Evolutionary conservation across 2,329 filamentous ascomycete genomes (phyloP).

Genomic region (Trichoderma arundinaceum): DNA sequence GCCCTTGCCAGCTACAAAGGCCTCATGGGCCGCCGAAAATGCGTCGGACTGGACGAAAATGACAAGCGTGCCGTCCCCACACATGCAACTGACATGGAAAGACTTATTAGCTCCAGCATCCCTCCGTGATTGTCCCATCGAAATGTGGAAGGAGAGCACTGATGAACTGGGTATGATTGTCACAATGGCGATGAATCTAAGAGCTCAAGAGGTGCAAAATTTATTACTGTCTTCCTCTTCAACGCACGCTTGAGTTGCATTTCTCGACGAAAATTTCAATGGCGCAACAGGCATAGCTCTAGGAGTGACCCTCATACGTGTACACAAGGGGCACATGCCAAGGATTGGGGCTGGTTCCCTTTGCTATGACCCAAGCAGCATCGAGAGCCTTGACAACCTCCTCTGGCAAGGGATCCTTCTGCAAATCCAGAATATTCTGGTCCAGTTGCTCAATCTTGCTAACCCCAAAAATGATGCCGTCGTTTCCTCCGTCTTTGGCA

Average conservation of each 20-base stretch:
- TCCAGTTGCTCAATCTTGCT: slow-evolving; percentile 56
- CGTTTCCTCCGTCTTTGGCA: slow-evolving; percentile 48
- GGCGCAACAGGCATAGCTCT: background rate
- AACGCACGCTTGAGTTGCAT: background rate
- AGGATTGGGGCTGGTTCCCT: slow-evolving; percentile 20
- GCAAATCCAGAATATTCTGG: slow-evolving; percentile 55
- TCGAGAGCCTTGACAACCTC: slow-evolving; percentile 61
- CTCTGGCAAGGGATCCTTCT: slow-evolving; percentile 70
- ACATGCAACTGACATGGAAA: slow-evolving; percentile 6
- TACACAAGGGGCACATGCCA: slow-evolving; percentile 23
- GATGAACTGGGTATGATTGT: slow-evolving; percentile 28
- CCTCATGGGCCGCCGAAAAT: slow-evolving; percentile 6
- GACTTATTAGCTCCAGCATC: background rate
- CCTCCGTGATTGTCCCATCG: background rate
- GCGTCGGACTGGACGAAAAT: slow-evolving; percentile 11
- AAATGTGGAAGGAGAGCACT: slow-evolving; percentile 17
- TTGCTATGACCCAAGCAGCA: slow-evolving; percentile 20
- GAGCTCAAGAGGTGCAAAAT: background rate
- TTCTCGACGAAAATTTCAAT: background rate
- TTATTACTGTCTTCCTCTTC: background rate
- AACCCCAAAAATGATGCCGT: slow-evolving; percentile 59
- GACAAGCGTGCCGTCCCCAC: background rate
- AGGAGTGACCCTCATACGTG: slow-evolving; percentile 25
- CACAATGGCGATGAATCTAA: slow-evolving; percentile 19
- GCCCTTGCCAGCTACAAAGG: slow-evolving; percentile 21